A percentile compares a stretch with the other conserved stretches of the same genome.
phyloP scores from a whole-genome alignment of 2,329 filamentous ascomycete genomes.

The Fusarium miscanthi region DNA sequence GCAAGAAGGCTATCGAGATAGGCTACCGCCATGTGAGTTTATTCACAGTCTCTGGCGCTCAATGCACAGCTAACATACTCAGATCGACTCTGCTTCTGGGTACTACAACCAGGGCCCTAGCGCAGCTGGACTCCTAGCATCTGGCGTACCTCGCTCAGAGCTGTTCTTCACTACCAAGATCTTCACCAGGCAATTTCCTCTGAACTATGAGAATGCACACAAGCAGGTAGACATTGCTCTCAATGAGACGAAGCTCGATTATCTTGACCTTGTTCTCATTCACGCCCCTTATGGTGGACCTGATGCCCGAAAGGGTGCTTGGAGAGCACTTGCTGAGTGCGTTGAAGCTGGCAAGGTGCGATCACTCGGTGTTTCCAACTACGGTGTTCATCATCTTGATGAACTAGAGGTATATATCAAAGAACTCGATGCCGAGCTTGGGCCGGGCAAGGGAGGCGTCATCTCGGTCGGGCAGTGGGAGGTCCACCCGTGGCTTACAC shows the following conservation, averaged over 20 bases:
- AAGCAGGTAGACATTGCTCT: constrained; percentile 72
- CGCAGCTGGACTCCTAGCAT: constrained; percentile 57
- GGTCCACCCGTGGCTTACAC: constrained; percentile 86
- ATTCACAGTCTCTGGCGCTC: not conserved
- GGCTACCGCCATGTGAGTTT: constrained; percentile 65
- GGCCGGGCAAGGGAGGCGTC: constrained; percentile 73
- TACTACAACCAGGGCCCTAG: constrained; percentile 64
- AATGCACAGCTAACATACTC: not conserved
- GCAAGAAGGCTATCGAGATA: constrained; percentile 58
- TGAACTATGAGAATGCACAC: constrained; percentile 72
- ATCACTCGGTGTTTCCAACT: constrained; percentile 73
- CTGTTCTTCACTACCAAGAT: constrained; percentile 69
- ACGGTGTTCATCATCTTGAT: constrained; percentile 70
- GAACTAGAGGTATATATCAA: constrained; percentile 69
- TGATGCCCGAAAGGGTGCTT: constrained; percentile 66
- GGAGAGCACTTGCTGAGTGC: constrained; percentile 72
- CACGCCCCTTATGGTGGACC: constrained; percentile 70
- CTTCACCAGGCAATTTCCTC: constrained; percentile 51
- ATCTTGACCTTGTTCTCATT: constrained; percentile 74
- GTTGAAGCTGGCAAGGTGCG: constrained; percentile 71
- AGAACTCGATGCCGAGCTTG: constrained; percentile 70
- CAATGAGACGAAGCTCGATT: constrained; percentile 69
- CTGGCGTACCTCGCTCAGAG: constrained; percentile 57
- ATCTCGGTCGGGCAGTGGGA: constrained; percentile 90
- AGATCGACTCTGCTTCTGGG: constrained; percentile 65